These are phyloP conservation scores for Amoebophrya sp. DNA, from an alignment of 169 alveolate genomes.

Conservation along the genomic window DNA sequence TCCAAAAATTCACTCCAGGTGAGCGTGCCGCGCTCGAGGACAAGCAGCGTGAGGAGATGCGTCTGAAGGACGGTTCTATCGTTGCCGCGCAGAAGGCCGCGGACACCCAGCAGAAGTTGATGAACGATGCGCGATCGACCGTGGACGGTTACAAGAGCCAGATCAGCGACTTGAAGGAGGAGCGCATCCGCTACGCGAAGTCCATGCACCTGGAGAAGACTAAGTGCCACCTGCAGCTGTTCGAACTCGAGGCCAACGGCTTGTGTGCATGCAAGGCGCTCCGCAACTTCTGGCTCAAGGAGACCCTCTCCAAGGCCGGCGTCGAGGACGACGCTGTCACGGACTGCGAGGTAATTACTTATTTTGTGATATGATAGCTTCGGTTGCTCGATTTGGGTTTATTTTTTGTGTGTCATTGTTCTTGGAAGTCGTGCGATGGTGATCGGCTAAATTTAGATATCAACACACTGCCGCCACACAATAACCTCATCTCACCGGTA, in stretches of 20 bases:
- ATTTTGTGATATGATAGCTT: too few relatives aligned
- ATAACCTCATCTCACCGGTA: too few relatives aligned
- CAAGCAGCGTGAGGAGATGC: neutral
- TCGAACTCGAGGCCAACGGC: neutral
- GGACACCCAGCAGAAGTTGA: neutral
- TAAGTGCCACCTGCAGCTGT: neutral
- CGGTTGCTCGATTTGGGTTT: too few relatives aligned
- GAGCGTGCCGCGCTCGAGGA: neutral
- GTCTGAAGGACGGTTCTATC: neutral
- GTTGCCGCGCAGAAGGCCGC: neutral
- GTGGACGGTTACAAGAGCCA: neutral
- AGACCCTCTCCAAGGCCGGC: neutral
- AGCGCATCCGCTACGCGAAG: neutral
- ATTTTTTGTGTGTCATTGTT: too few relatives aligned
- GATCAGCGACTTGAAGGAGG: neutral
- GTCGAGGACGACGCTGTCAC: neutral
- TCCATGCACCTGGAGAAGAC: neutral
- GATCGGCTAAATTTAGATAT: too few relatives aligned
- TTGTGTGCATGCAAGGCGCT: neutral
- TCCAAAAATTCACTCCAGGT: too few relatives aligned
- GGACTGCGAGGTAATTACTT: neutral
- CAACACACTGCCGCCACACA: too few relatives aligned
- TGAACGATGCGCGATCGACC: neutral
- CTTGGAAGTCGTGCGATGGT: too few relatives aligned
- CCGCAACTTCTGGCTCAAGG: neutral